Evolutionary conservation across 2,329 filamentous ascomycete species (phyloP).

Genomic region (Diaporthe helianthi): DNA sequence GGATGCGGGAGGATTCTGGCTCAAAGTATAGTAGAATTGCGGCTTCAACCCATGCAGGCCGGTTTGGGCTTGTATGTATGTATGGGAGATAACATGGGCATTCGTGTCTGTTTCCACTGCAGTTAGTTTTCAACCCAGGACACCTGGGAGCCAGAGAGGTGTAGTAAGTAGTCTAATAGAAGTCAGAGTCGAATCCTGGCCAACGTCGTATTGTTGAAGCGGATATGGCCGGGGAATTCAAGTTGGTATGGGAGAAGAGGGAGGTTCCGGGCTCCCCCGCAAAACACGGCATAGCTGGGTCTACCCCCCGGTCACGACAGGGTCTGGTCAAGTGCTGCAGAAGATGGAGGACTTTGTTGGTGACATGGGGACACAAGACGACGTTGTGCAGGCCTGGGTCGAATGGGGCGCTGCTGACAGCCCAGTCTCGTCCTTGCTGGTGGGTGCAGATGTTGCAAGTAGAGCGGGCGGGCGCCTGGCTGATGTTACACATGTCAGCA

Average conservation of each 20-base stretch:
- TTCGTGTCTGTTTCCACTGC: background rate
- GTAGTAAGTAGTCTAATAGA: background rate
- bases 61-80: background rate
- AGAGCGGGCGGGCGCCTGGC: background rate
- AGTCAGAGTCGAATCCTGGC: background rate
- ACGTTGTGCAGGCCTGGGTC: conserved; percentile 5
- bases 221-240: background rate
- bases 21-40: conserved; percentile 19
- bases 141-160: background rate
- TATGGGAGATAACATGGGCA: background rate
- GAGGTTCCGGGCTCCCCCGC: conserved; percentile 19
- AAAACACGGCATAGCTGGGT: conserved; percentile 2
- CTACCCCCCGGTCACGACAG: conserved; percentile 1
- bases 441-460: conserved; percentile 12
- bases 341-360: background rate
- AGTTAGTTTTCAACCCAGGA: background rate
- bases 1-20: conserved; percentile 26
- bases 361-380: conserved; percentile 21
- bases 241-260: background rate
- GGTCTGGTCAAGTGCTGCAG: conserved; percentile 3
- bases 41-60: conserved; percentile 1
- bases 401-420: conserved; percentile 16
- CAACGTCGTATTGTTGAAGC: background rate
- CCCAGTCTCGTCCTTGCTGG: conserved; percentile 9
- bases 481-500: conserved; percentile 15